Percentiles rank a stretch among this genome's conserved stretches.
Evolutionary conservation across 169 alveolate genomes (phyloP).

Genomic region (Eimeria praecox): DNA sequence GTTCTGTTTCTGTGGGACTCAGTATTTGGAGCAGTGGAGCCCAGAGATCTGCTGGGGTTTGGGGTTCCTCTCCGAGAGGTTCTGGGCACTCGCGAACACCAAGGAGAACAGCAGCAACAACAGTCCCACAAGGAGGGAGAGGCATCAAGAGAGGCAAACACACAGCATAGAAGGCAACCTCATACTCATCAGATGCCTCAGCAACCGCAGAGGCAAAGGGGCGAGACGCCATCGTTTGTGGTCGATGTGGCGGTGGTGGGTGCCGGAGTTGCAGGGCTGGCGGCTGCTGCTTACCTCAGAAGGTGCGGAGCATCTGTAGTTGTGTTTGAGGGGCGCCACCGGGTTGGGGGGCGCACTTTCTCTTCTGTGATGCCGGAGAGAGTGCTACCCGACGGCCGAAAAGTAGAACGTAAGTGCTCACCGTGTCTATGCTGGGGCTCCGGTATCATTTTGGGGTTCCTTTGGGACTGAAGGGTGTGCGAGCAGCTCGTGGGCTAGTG

Average conservation of each 20-base stretch:
- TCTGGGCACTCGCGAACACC: constrained; percentile 14
- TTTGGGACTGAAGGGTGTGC: neutral
- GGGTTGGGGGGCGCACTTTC: constrained; percentile 83
- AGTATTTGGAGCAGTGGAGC: constrained; percentile 78
- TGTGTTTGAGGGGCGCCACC: constrained; percentile 77
- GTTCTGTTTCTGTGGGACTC: neutral
- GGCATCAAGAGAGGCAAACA: neutral
- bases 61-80: constrained; percentile 78
- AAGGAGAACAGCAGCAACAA: constrained; percentile 6
- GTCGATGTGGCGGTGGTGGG: constrained; percentile 81
- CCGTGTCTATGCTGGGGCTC: neutral
- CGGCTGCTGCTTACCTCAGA: constrained; percentile 82
- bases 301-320: constrained; percentile 80
- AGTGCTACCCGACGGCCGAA: constrained; percentile 80
- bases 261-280: constrained; percentile 82
- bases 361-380: constrained; percentile 80
- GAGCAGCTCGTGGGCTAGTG: neutral
- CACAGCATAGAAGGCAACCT: neutral
- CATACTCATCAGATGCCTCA: neutral
- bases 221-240: constrained; percentile 28
- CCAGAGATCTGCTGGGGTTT: constrained; percentile 78
- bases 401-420: constrained; percentile 62
- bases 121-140: constrained; percentile 12
- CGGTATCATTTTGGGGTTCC: neutral
- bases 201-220: constrained; percentile 37